Conservation (phyloP, 2,329 filamentous ascomycete species). For the Fusarium sp. region DNA sequence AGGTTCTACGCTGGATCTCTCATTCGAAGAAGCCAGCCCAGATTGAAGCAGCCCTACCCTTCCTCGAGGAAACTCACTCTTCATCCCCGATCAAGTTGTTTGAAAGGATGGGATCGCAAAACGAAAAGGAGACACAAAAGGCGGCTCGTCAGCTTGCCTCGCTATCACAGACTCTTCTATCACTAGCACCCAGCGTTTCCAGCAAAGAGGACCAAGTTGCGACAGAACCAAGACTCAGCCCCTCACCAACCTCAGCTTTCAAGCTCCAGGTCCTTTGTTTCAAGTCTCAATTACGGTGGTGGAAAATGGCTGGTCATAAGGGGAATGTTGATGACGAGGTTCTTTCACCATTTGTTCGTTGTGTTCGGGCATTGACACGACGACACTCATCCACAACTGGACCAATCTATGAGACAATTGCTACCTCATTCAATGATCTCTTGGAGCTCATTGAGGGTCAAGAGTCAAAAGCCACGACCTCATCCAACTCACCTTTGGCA, state of each 20-base stretch:
- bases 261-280: slow-evolving; percentile 74
- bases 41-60: slow-evolving; percentile 66
- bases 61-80: slow-evolving; percentile 62
- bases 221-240: slow-evolving; percentile 62
- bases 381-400: slow-evolving; percentile 55
- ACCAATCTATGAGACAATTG: slow-evolving; percentile 51
- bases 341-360: slow-evolving; percentile 72
- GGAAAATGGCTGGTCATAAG: slow-evolving; percentile 69
- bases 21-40: slow-evolving; percentile 67
- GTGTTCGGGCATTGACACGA: slow-evolving; percentile 69
- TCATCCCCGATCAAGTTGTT: slow-evolving; percentile 71
- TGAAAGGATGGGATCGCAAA: slow-evolving; percentile 55
- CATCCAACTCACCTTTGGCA: slow-evolving; percentile 57
- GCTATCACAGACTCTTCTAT: slow-evolving; percentile 72
- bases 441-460: slow-evolving; percentile 48
- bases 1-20: slow-evolving; percentile 71
- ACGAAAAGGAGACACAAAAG: slow-evolving; percentile 63
- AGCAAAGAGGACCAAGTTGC: slow-evolving; percentile 69
- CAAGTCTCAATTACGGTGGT: slow-evolving; percentile 70
- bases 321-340: slow-evolving; percentile 72
- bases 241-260: slow-evolving; percentile 67
- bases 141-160: slow-evolving; percentile 73
- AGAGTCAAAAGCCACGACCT: slow-evolving; percentile 46
- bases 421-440: slow-evolving; percentile 46
- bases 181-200: slow-evolving; percentile 75